Conservation (phyloP, 139 green algal genomes). For the Nannochloris sp. region DNA sequence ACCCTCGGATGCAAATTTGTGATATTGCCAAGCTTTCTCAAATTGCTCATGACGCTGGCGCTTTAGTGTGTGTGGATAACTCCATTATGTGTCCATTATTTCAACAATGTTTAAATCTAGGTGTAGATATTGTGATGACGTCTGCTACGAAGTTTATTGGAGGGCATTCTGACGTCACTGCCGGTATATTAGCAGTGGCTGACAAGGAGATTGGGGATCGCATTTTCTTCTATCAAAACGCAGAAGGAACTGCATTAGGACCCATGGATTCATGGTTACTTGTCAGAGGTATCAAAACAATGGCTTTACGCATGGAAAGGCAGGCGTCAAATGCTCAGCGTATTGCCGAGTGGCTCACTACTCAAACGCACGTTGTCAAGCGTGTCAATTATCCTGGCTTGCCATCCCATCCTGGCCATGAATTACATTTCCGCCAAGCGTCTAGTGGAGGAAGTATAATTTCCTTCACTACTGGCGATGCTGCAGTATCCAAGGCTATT, state of each 20-base stretch:
- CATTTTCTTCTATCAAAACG: constrained; percentile 90
- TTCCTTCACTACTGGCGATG: constrained; percentile 70
- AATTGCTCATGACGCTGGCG: constrained; percentile 67
- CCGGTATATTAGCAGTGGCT: constrained; percentile 80
- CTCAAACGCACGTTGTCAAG: constrained; percentile 70
- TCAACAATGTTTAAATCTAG: constrained; percentile 74
- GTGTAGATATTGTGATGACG: constrained; percentile 97
- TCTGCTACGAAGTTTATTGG: constrained; percentile 94
- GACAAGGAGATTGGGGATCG: constrained; percentile 66
- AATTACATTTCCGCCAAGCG: constrained; percentile 56
- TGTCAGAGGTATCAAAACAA: constrained; percentile 93
- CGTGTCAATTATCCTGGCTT: constrained; percentile 87
- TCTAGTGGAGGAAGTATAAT: constrained; percentile 64
- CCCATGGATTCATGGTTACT: constrained; percentile 97
- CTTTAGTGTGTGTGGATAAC: constrained; percentile 92
- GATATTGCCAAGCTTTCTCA: constrained; percentile 74
- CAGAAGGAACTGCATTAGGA: constrained; percentile 74
- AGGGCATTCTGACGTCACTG: constrained; percentile 91
- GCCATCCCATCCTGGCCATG: constrained; percentile 39
- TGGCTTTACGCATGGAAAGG: constrained; percentile 89
- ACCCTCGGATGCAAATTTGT: constrained; percentile 94
- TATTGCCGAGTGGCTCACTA: constrained; percentile 73
- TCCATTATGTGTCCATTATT: constrained; percentile 88
- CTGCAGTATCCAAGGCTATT: constrained; percentile 48
- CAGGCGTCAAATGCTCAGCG: constrained; percentile 54